Base-by-base conservation (phyloP, 352 stramenopile species). In the Phytophthora brassicae region DNA sequence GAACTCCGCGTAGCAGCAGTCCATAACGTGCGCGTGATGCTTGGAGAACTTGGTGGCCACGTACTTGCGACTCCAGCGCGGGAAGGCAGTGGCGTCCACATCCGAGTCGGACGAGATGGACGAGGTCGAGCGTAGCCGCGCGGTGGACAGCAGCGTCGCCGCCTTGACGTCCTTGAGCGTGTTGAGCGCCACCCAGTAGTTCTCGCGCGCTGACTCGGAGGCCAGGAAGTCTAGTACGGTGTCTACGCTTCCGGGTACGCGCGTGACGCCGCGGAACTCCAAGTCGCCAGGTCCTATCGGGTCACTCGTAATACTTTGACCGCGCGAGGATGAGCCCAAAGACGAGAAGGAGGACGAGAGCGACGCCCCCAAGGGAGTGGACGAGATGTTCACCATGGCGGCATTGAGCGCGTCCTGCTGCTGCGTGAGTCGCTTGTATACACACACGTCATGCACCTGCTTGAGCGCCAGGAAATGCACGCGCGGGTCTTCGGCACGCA, bases 171-270 rank as follows among this genome's bases (percentile, higher is more conserved):
- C 75, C 29, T 77, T 77, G 39, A 87, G 72, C 35, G 77, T 88
- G 60, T 92, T 89, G 38, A 87, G 67, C 48, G 79, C 79, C 16
- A 85, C 68, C 83, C 83, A 92, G 74, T 88, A 89, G 43, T 77
- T 78, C 52, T 90, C 80, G 20, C 83, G 81, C 23, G 75, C 68
- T 17, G 78, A 72, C 26, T 89, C 78, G 35, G 76, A 72, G 6
- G 83, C 70, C 24, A 92, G 65, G 16, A 87, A 56, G 26, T 79
- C 77, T 48, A 92, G 43, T 19, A 92, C 63, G 2, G 69, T 76
- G 29, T 92, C 77, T 1, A 90, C 55, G 16, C 59, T 76, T 8
- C 83, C 83, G 8, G 81, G 79, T 22, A 90, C 74, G 45, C 75
- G 75, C 24, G 81, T 92, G 61, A 84, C 74, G 63, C 77, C 83